A percentile compares a stretch with the other conserved stretches of the same genome.
phyloP scores from a whole-genome alignment of 2,329 filamentous ascomycete genomes.

The Penicillium sp. region DNA sequence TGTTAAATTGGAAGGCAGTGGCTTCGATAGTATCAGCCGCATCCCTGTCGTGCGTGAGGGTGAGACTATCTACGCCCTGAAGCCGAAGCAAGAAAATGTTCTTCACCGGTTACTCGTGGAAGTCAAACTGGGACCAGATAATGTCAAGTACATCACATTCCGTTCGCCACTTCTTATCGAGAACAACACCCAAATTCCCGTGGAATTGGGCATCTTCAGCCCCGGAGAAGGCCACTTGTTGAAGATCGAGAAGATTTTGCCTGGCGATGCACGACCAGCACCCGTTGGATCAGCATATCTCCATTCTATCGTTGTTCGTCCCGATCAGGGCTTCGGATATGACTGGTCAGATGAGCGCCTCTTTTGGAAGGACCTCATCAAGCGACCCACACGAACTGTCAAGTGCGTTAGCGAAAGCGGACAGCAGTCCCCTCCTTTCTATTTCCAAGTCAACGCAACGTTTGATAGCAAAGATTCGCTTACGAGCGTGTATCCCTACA shows the following conservation, averaged over 20 bases:
- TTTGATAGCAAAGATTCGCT: conserved; percentile 83
- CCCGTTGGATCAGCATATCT: conserved; percentile 90
- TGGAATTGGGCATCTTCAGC: conserved; percentile 90
- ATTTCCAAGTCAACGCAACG: conserved; percentile 89
- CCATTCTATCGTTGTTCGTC: conserved; percentile 82
- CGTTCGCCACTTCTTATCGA: conserved; percentile 88
- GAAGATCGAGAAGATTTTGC: conserved; percentile 96
- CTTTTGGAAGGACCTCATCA: conserved; percentile 90
- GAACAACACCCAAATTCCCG: conserved; percentile 93
- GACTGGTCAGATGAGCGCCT: conserved; percentile 87
- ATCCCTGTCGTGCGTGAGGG: conserved; percentile 93
- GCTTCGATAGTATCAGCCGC: conserved; percentile 85
- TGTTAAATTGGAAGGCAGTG: conserved; percentile 84
- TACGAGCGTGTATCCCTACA: conserved; percentile 84
- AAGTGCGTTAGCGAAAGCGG: conserved; percentile 84
- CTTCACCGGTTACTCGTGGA: conserved; percentile 90
- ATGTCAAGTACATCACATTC: conserved; percentile 97
- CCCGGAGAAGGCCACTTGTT: conserved; percentile 82
- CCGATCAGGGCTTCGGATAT: conserved; percentile 95
- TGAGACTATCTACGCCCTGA: conserved; percentile 83
- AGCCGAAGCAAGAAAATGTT: conserved; percentile 80
- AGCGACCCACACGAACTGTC: conserved; percentile 79
- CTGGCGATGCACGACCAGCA: conserved; percentile 83
- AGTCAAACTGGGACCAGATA: conserved; percentile 84
- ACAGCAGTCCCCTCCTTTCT: conserved; percentile 77